Evolutionary conservation across 2,329 filamentous ascomycete species (phyloP).

Genomic region (Curvularia spicifera): DNA sequence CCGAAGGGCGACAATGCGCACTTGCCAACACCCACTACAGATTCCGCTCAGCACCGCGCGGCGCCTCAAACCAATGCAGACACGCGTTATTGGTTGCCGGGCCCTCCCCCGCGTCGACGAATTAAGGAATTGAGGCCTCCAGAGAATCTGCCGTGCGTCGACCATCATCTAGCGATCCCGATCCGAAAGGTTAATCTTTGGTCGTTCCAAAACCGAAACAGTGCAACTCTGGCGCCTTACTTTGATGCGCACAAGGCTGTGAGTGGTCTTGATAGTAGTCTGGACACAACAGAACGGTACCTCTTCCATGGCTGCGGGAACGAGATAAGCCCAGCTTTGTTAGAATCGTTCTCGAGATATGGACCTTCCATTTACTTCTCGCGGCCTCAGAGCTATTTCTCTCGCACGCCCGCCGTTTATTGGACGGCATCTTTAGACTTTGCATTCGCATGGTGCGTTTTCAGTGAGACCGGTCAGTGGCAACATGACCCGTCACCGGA

Average conservation of each 20-base stretch:
- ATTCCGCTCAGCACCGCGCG: background rate
- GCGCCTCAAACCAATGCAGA: background rate
- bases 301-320: background rate
- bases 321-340: background rate
- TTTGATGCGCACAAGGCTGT: background rate
- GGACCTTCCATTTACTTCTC: background rate
- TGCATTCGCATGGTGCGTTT: background rate
- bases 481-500: background rate
- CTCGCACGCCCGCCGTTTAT: background rate
- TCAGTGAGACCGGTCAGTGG: background rate
- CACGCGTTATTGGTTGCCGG: background rate
- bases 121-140: background rate
- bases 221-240: background rate
- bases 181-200: background rate
- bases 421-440: background rate
- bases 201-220: background rate
- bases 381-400: background rate
- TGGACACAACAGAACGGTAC: background rate
- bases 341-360: background rate
- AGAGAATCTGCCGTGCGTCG: background rate
- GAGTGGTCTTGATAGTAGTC: background rate
- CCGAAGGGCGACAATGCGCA: background rate
- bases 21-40: background rate
- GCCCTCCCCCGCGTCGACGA: background rate
- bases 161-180: background rate